phyloP scores from a whole-genome alignment of 2,329 filamentous ascomycete genomes.

The Ascochyta pisi region DNA sequence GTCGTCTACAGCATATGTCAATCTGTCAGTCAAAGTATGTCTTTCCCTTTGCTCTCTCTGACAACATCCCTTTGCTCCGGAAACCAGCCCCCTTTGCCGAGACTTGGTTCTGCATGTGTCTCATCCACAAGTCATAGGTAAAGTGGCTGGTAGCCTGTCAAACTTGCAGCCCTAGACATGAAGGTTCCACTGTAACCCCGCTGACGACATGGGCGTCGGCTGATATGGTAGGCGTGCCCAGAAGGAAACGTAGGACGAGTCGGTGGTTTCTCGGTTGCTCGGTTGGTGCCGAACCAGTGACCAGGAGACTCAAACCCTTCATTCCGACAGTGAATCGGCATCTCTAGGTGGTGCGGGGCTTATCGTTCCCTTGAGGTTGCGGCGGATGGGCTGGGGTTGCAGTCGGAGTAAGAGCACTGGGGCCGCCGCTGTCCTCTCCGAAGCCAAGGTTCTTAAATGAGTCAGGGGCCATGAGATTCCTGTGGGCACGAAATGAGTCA shows the following conservation, averaged over 20 bases:
- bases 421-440: slow-evolving; percentile 55
- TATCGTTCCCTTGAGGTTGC: slow-evolving; percentile 33
- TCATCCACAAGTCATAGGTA: neutral
- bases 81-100: neutral
- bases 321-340: slow-evolving; percentile 26
- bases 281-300: slow-evolving; percentile 38
- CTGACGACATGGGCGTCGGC: slow-evolving; percentile 14
- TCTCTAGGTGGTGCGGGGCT: slow-evolving; percentile 32
- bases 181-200: slow-evolving; percentile 1
- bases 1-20: slow-evolving; percentile 29
- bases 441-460: slow-evolving; percentile 95
- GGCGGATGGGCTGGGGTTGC: slow-evolving; percentile 37
- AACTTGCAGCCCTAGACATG: slow-evolving; percentile 22
- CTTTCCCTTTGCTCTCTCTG: slow-evolving; percentile 16
- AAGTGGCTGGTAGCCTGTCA: slow-evolving; percentile 35
- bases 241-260: slow-evolving; percentile 14
- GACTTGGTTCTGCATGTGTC: neutral
- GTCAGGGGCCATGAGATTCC: slow-evolving; percentile 95
- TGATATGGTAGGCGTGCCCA: slow-evolving; percentile 13
- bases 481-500: slow-evolving; percentile 32
- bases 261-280: slow-evolving; percentile 33
- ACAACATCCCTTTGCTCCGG: slow-evolving; percentile 9
- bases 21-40: slow-evolving; percentile 30
- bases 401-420: slow-evolving; percentile 23
- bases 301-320: slow-evolving; percentile 24